Evolutionary conservation across 1,284 basidiomycete genomes (phyloP), one percentile per base, ranked within the genome.

Genomic region (Heterobasidion irregulare): DNA sequence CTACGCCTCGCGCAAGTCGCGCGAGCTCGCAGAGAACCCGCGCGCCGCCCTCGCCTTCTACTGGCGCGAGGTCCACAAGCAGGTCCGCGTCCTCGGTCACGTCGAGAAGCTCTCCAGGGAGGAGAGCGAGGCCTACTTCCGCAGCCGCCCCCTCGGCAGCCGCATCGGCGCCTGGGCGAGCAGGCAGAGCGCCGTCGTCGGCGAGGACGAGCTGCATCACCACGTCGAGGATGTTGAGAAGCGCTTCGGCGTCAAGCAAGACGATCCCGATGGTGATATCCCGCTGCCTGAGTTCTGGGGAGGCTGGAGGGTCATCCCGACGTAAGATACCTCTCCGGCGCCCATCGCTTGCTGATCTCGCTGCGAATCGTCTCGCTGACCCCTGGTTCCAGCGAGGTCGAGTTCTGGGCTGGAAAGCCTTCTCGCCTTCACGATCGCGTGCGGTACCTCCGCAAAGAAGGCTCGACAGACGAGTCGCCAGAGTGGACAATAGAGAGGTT

Each of bases 261-360:
- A 62, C 10, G 71, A 76, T 50, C 60, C 66, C 36, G 70, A 73
- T 6, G 72, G 59, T 1, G 72, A 84, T 52, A 76, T 98, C 8
- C 89, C 92, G 0, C 75, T 89, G 49, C 97, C 96, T 1, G 86
- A 91, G 7, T 92, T 92, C 70, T 99, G 97, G 97, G 96, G 96
- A 56, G 96, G 96, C 2, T 98, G 92, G 86, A 79, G 95, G 62
- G 80, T 99, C 44, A 77, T 98, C 7, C 97, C 97, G 13, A 81
- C 82, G 89, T 95, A 70, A 69, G 86, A 79, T 10, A 9, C 6
- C 2, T 13, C 15, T n/a, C 15, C 54, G 15, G 9, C 48, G 18
- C 10, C 34, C 8, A 26, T 8, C 49, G 55, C 41, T 52, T 56
- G 52, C 50, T 50, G 50, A 35, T 51, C 26, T 6, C 6, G 54